Conservation (phyloP, 75 land plant genomes). For the Pseudotsuga menziesii region DNA sequence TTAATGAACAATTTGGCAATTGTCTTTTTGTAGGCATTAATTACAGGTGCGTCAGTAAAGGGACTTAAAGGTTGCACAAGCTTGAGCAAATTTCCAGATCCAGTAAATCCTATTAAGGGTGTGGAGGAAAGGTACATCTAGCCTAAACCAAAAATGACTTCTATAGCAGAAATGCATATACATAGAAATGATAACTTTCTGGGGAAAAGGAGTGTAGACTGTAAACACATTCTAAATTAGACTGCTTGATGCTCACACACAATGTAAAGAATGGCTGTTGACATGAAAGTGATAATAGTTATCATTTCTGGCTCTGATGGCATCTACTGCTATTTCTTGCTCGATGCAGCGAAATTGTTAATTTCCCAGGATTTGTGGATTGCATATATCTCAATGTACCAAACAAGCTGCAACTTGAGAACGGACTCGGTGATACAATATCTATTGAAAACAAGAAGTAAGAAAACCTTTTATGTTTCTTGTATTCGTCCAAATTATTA, state of each 20-base stretch:
- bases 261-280: neutral
- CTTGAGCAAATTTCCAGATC: conserved; percentile 87
- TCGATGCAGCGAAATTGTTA: conserved; percentile 63
- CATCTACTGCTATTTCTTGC: conserved; percentile 2
- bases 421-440: conserved; percentile 79
- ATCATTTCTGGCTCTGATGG: neutral
- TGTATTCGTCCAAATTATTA: neutral
- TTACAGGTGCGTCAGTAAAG: conserved; percentile 56
- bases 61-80: conserved; percentile 93
- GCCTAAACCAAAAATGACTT: neutral
- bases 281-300: conserved; percentile 3
- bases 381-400: conserved; percentile 85
- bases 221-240: neutral
- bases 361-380: conserved; percentile 95
- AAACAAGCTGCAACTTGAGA: conserved; percentile 52
- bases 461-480: neutral
- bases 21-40: conserved; percentile 65
- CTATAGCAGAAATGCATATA: neutral
- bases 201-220: neutral
- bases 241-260: neutral
- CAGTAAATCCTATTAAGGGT: conserved; percentile 76
- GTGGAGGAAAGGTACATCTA: conserved; percentile 71
- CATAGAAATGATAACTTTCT: too few species aligned
- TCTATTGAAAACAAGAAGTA: conserved; percentile 71
- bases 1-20: neutral